Percentiles rank a stretch among this genome's conserved stretches.
Conservation (phyloP, 108 stramenopile genomes). For the Fragilaria crotonensis region DNA sequence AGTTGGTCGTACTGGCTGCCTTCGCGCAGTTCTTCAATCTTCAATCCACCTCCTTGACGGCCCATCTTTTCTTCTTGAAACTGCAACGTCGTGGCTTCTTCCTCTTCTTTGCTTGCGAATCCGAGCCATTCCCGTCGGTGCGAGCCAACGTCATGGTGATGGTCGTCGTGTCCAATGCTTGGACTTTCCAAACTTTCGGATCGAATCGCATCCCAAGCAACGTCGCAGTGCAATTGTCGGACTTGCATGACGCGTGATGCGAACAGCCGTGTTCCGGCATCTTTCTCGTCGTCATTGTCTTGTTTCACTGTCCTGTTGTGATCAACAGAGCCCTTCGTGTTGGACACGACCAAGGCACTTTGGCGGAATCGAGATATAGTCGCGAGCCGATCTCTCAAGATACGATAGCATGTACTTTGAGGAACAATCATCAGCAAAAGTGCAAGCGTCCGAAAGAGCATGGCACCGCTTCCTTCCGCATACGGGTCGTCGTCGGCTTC, state of each 20-base stretch:
- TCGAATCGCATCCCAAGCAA: constrained; percentile 68
- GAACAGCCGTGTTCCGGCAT: constrained; percentile 44
- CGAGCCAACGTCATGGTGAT: constrained; percentile 26
- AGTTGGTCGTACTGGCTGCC: neutral
- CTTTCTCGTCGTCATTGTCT: neutral
- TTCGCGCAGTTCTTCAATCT: constrained; percentile 17
- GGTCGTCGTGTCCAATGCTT: constrained; percentile 12
- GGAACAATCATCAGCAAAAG: constrained; percentile 74
- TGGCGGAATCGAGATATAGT: constrained; percentile 72
- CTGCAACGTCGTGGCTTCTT: constrained; percentile 29
- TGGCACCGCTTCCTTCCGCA: constrained; percentile 75
- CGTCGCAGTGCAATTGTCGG: constrained; percentile 63
- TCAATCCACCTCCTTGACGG: constrained; percentile 3
- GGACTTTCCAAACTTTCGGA: constrained; percentile 65
- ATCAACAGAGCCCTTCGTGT: no score
- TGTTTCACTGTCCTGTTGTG: neutral
- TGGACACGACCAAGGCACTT: constrained; percentile 26
- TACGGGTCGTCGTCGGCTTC: constrained; percentile 60
- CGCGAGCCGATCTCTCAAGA: constrained; percentile 59
- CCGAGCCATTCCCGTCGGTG: constrained; percentile 70
- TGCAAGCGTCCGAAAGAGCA: constrained; percentile 71
- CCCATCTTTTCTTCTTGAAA: constrained; percentile 18
- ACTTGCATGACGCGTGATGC: constrained; percentile 49
- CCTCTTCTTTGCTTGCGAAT: constrained; percentile 54
- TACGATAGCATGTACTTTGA: constrained; percentile 71